These are phyloP conservation scores for Ustulina deusta DNA, from an alignment of 2,329 filamentous ascomycete genomes.

Conservation along the genomic window DNA sequence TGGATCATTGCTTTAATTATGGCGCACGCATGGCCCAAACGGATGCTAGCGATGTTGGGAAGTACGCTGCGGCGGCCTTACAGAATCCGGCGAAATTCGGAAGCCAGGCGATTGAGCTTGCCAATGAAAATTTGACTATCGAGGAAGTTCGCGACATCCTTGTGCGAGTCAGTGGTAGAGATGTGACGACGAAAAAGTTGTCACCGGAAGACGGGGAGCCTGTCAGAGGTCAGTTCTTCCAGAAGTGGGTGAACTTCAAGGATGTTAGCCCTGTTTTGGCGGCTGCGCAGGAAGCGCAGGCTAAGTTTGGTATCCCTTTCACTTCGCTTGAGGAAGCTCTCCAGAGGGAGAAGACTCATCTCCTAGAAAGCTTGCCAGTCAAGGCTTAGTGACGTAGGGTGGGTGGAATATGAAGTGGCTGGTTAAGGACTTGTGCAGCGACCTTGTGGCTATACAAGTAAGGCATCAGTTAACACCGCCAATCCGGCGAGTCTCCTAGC, in stretches of 20 bases:
- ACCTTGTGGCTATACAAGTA: no score
- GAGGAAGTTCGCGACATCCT: conserved; percentile 50
- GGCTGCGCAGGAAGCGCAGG: conserved; percentile 39
- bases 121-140: conserved; percentile 46
- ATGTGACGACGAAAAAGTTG: conserved; percentile 43
- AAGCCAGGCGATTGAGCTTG: conserved; percentile 50
- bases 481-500: no score
- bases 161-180: conserved; percentile 48
- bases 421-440: no score
- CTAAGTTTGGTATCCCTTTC: conserved; percentile 49
- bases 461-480: no score
- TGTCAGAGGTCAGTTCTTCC: conserved; percentile 45
- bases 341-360: conserved; percentile 42
- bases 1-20: conserved; percentile 45
- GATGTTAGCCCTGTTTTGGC: conserved; percentile 37
- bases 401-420: no score
- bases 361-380: conserved; percentile 40
- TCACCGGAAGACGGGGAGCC: conserved; percentile 44
- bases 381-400: no score
- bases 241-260: conserved; percentile 45
- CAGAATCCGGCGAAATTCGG: conserved; percentile 48
- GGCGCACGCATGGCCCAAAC: conserved; percentile 46
- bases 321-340: conserved; percentile 47
- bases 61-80: conserved; percentile 51
- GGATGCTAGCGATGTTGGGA: conserved; percentile 50